Conservation (phyloP, 441 rosid genomes). For the Jatropha multifida region DNA sequence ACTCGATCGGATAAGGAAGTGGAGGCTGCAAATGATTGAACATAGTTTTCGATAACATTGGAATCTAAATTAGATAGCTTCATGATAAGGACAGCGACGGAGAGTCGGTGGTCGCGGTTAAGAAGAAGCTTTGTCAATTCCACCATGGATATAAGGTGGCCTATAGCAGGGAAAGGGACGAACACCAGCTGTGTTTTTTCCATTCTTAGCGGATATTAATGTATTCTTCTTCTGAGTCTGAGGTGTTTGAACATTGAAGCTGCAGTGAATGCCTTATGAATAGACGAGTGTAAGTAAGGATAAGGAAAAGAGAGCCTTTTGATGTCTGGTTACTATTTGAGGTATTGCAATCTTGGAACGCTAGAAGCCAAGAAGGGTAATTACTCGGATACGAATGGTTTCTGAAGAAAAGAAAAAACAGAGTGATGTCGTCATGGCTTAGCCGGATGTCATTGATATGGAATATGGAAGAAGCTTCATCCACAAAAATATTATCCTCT, state of each 20-base stretch:
- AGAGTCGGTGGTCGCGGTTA: neutral
- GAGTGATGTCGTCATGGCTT: too few relatives aligned
- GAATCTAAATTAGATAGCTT: neutral
- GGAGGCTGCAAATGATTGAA: neutral
- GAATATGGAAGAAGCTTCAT: too few relatives aligned
- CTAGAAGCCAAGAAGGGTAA: too few relatives aligned
- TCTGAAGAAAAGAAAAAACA: too few relatives aligned
- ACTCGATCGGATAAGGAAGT: neutral
- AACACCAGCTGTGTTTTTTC: neutral
- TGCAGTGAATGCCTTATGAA: too few relatives aligned
- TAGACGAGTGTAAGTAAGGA: too few relatives aligned
- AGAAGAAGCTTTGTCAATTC: neutral
- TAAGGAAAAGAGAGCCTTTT: too few relatives aligned
- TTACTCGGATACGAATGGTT: neutral
- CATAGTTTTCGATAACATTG: neutral
- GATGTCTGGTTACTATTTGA: too few relatives aligned
- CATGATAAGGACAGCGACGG: neutral
- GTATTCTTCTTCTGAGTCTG: neutral
- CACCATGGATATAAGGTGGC: neutral
- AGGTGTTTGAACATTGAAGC: too few relatives aligned
- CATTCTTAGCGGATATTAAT: neutral
- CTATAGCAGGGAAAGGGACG: neutral
- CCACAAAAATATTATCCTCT: too few relatives aligned
- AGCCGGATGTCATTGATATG: too few relatives aligned
- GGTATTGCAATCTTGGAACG: too few relatives aligned